Base-by-base conservation (phyloP, 2,329 filamentous ascomycete species). In the Colletotrichum lindemuthianum region DNA sequence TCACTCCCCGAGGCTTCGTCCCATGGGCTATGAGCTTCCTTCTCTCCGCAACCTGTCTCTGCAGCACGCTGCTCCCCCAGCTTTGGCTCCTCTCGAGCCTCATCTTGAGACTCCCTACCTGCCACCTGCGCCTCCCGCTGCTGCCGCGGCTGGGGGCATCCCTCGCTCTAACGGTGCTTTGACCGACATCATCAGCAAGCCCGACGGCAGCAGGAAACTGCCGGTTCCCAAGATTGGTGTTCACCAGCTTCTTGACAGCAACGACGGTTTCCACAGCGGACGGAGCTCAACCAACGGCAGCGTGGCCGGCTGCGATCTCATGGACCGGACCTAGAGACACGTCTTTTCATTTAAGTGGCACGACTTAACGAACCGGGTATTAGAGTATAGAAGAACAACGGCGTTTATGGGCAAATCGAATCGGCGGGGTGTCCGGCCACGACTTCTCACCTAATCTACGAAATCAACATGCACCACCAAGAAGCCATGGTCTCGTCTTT, bases 201-300 rank as follows among this genome's bases (percentile, higher is more conserved):
- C 93, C 1, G 94, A 97, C 68, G 93, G 93, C 41, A 90, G 91
- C 32, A 85, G 95, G 71, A 98, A 98, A 78, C 83, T 98, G 15
- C 95, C 95, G 0, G 92, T 97, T 13, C 93, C 93, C 6, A 92
- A 95, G 78, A 87, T 94, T 97, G 47, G 91, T 91, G 90, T 96
- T 6, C 91, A 95, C 71, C 95, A 97, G 72, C 84, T 97, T 60
- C 81, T 97, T 64, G 90, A 90, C 67, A 84, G 88, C 2, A 85
- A 81, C 52, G 82, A 84, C 32, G 87, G 86, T 52, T 91, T 88
- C 67, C 89, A 86, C 52, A 94, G 92, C 67, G 91, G 92, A 58
- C 88, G 89, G 69, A 94, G 91, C 63, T 96, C 92, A 48, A 86
- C 91, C 45, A 88, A 86, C 49, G 92, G 90, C 73, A 97, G 92